Base-by-base conservation (phyloP, 2,329 filamentous ascomycete species). In the Zymoseptoria ardabiliae region DNA sequence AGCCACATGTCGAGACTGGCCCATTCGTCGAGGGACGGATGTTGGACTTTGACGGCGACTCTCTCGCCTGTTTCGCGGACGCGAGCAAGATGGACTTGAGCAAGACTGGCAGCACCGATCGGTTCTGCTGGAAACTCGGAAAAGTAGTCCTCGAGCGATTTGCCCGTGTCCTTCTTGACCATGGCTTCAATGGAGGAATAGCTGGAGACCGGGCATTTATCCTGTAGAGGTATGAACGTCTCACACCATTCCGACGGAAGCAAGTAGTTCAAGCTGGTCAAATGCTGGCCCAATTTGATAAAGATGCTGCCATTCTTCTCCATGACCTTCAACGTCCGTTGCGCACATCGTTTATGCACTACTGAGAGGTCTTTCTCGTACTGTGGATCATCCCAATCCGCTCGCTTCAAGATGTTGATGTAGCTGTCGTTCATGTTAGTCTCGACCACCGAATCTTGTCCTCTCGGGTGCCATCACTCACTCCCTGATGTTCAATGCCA, bases 221-320 rank as follows among this genome's bases (percentile, higher is more conserved):
- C 95, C 76, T 99, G 94, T 22, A 99, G 80, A 0, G 94, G 94
- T 66, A 99, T 88, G 72, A 99, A 99, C 0, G 94, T 97, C 35
- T 87, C 88, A 30, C 91, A 96, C 92, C 93, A 97, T 76, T 97
- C 93, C 54, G 82, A 76, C 1, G 93, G 93, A 9, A 97, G 81
- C 9, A 97, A 82, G 73, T 97, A 97, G 71, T 94, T 95, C 89
- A 97, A 90, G 64, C 91, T 93, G 74, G 91, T 96, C 75, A 99
- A 75, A 76, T 99, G 94, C 70, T 99, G 94, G 7, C 94, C 94
- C 48, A 99, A 79, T 76, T 99, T 99, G 73, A 99, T 97, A 69
- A 97, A 99, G 64, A 99, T 96, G 25, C 93, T 96, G 23, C 95
- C 94, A 74, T 97, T 97, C 79, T 90, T 91, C 80, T 99, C 94